Evolutionary conservation across 2,329 filamentous ascomycete genomes (phyloP), one percentile per base, ranked within the genome.

Genomic region (Aspergillus quadricinctus): DNA sequence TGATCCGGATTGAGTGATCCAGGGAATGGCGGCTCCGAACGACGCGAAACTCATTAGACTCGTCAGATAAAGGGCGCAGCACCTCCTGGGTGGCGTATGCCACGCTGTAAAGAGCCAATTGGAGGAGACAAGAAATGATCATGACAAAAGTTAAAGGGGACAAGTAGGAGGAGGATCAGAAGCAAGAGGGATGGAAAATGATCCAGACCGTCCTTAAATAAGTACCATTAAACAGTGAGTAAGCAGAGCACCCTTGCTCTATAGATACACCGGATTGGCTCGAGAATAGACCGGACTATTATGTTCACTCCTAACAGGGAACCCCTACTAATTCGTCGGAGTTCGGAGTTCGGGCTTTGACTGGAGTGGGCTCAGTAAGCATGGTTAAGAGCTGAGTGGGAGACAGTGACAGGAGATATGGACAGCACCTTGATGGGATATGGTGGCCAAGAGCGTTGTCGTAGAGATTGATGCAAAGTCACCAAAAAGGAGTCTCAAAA

Each of bases 1-100:
- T 62, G 49, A 69, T 69, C 3, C 66, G 61, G 9, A 69, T 58
- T 1, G 64, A 61, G 29, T 69, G 53, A 9, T 46, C 27, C 8
- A 54, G 56, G 5, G 56, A 52, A 50, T 56, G 40, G 8, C 9
- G 5, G 48, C 57, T 59, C 40, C 5, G 54, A n/a, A 59, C 7
- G 9, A 23, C 8, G 31, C 31, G 31, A 37, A 37, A 37, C 6
- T 7, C 31, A 7, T 8, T 37, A 3, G 3, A 0, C 1, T n/a
- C 4, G 31, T 37, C 14, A 3, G 31, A 0, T 2, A 14, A 5
- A 37, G 31, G 31, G 5, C 31, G 31, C 31, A 37, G 1, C 14
- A 37, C 31, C 31, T 37, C 14, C 31, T 37, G 31, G 5, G 14
- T 14, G 2, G 31, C 31, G 17, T 37, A 37, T 14, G 14, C 14